Evolutionary conservation across 805 yeast genomes (phyloP).

Genomic region (Scheffersomyces lignosus): DNA sequence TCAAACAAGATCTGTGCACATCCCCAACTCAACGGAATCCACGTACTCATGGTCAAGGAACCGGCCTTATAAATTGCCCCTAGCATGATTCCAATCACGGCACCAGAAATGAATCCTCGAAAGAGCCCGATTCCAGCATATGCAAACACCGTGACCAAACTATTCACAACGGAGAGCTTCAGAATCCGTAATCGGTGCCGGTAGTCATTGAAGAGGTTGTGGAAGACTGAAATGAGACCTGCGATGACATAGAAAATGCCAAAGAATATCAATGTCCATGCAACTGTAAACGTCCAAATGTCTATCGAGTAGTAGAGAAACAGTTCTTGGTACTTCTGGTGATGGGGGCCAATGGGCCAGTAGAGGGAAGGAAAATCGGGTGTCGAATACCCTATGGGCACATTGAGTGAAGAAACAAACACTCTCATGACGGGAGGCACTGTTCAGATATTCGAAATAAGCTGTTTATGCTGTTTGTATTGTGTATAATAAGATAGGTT

Average conservation of each 20-base stretch:
- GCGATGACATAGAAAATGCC: slow-evolving; percentile 62
- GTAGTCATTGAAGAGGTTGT: slow-evolving; percentile 20
- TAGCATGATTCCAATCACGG: slow-evolving; percentile 71
- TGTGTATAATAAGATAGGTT: too few relatives aligned
- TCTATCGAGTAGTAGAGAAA: slow-evolving; percentile 69
- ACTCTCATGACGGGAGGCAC: slow-evolving; percentile 16
- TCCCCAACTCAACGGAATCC: slow-evolving; percentile 91
- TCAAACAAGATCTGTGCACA: slow-evolving; percentile 65
- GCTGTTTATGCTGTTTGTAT: too few relatives aligned
- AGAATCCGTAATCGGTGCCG: slow-evolving; percentile 13
- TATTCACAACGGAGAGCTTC: slow-evolving; percentile 16
- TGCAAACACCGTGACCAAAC: slow-evolving; percentile 41
- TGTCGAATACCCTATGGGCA: slow-evolving; percentile 78
- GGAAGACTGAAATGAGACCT: slow-evolving; percentile 55
- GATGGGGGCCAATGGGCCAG: slow-evolving; percentile 59
- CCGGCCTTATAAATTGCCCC: slow-evolving; percentile 80
- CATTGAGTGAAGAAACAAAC: slow-evolving; percentile 46
- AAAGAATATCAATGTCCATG: slow-evolving; percentile 76
- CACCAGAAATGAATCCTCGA: slow-evolving; percentile 72
- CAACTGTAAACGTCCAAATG: slow-evolving; percentile 79
- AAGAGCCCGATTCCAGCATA: slow-evolving; percentile 57
- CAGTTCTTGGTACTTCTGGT: slow-evolving; percentile 44
- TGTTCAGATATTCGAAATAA: too few relatives aligned
- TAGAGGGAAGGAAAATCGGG: slow-evolving; percentile 81
- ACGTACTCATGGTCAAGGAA: slow-evolving; percentile 83